These are phyloP conservation scores for Claviceps monticola DNA, from an alignment of 2,329 filamentous ascomycete genomes.

Conservation along the genomic window DNA sequence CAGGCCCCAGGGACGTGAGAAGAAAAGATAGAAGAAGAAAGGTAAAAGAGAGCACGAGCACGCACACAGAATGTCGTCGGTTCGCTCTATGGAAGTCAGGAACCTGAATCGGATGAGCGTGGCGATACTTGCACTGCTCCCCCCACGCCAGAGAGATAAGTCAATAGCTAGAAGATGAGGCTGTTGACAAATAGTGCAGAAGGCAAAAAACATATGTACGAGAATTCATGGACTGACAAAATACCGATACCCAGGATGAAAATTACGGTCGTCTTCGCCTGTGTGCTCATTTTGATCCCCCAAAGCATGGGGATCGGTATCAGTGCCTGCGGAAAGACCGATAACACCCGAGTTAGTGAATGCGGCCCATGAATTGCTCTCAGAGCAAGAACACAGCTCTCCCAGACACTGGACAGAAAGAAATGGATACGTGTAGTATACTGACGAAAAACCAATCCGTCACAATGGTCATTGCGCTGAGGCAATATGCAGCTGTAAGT, in stretches of 20 bases:
- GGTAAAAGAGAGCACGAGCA: not conserved
- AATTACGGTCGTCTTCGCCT: slow-evolving; percentile 37
- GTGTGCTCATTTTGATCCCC: slow-evolving; percentile 37
- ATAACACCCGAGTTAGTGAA: not conserved
- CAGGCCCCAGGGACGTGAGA: too few species aligned
- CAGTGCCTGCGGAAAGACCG: slow-evolving; percentile 23
- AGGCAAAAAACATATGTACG: too few species aligned
- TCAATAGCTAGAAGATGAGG: too few species aligned
- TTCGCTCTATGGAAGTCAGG: slow-evolving; percentile 29
- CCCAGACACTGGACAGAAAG: too few species aligned
- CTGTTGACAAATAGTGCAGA: too few species aligned
- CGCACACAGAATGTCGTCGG: slow-evolving; percentile 35
- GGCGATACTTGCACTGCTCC: slow-evolving; percentile 35
- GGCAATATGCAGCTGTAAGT: slow-evolving; percentile 34
- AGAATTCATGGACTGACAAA: slow-evolving; percentile 17
- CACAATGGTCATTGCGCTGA: slow-evolving; percentile 38
- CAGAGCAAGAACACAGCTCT: not conserved
- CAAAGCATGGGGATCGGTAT: slow-evolving; percentile 41
- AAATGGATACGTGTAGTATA: not conserved
- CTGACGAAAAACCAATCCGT: slow-evolving; percentile 41
- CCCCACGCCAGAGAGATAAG: not conserved
- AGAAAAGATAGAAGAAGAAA: not conserved
- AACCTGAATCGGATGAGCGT: slow-evolving; percentile 38
- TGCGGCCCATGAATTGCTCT: not conserved
- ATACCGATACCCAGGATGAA: slow-evolving; percentile 35